Base-by-base conservation (phyloP, 306 rosid species). In the Quercus cerris region DNA sequence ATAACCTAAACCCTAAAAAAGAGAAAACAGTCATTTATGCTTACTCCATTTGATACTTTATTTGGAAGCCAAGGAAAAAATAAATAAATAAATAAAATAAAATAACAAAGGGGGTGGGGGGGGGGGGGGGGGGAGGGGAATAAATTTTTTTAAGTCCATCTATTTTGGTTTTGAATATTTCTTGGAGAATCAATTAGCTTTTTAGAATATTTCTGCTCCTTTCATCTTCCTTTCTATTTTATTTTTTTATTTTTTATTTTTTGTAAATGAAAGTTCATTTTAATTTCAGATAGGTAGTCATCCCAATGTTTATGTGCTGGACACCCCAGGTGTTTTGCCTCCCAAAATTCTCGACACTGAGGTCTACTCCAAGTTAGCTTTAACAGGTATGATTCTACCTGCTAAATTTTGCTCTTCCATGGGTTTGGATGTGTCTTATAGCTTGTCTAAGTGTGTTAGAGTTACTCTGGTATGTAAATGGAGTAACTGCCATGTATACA, bases 271-370 rank as follows among this genome's bases (percentile, higher is more conserved):
- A 78, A 72, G 11, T 66, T 80, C 70, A 49, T 76, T 20, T 71
- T 81, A 56, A 35, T 67, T 87, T 57, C 94, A 94, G 98, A 89
- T 94, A 71, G 98, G 86, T 80, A 94, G 98, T 81, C 97, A 92
- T 87, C 98, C 97, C 90, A 94, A 88, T 87, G 77, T 92, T 14
- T 94, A 89, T 70, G 91, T 92, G 46, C 77, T 94, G 88, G 98
- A 94, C 85, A 86, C 98, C 71, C 98, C 98, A 25, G 93, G 93
- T 70, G 74, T 94, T 81, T 88, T 92, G 83, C 89, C 94, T 69
- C 91, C 87, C 10, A 71, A 85, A 78, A 85, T 89, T 87, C 85
- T 82, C 30, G 89, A 91, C 81, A 57, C 38, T 58, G 93, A 87
- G 77, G 78, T 87, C 77, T 85, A 85, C 80, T 82, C 88, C 71